Conservation (phyloP, 306 rosid species). For the Vigna trinervia region DNA sequence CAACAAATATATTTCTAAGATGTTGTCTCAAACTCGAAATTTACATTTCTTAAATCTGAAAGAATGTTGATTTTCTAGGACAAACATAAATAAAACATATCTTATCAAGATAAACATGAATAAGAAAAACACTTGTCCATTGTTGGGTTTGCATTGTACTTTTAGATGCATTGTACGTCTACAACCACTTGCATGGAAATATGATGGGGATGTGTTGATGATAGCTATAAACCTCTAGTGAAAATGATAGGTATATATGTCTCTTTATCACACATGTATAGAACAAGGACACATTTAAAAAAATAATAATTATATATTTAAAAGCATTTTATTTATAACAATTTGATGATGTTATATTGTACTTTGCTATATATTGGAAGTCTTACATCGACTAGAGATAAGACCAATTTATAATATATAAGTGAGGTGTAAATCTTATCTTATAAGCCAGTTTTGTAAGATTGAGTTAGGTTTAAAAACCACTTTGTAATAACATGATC, state of each 20-base stretch:
- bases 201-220: background rate
- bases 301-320: too few relatives aligned
- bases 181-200: background rate
- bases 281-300: too few relatives aligned
- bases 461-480: too few relatives aligned
- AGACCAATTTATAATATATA: too few relatives aligned
- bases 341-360: too few relatives aligned
- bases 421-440: too few relatives aligned
- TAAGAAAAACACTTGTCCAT: background rate
- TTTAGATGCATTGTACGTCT: background rate
- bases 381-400: too few relatives aligned
- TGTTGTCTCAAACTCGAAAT: background rate
- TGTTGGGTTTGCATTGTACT: constrained; percentile 3
- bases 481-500: too few relatives aligned
- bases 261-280: too few relatives aligned
- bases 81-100: background rate
- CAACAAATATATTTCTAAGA: background rate
- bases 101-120: background rate
- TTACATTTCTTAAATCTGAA: background rate
- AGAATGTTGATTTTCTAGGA: background rate
- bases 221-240: background rate
- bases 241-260: background rate
- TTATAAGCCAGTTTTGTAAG: too few relatives aligned
- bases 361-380: too few relatives aligned
- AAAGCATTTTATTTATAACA: too few relatives aligned